Evolutionary conservation across 225 moss, liverwort and hornwort species (phyloP).

Genomic region (Physcomitrellopsis africana): DNA sequence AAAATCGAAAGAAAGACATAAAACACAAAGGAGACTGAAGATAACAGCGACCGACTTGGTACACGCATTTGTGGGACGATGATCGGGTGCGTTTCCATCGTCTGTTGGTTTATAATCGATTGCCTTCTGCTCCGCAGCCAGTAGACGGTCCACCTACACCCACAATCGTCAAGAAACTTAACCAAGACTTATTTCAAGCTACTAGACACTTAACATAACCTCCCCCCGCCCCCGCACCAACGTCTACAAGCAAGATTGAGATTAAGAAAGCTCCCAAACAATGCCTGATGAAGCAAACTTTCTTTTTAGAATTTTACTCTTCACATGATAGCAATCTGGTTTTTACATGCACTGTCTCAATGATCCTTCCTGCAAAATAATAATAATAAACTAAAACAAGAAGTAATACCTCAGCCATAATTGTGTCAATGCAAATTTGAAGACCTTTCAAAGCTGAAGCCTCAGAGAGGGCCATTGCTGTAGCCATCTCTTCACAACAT

Average conservation of each 20-base stretch:
- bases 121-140: conserved; percentile 94
- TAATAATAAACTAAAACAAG: conserved; percentile 4
- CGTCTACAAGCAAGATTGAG: no score
- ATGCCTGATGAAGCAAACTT: no score
- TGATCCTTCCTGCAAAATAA: not conserved
- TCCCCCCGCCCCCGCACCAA: no score
- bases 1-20: not conserved
- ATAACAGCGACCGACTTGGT: conserved; percentile 61
- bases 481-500: conserved; percentile 99
- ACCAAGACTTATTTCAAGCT: no score
- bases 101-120: conserved; percentile 86
- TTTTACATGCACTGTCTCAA: conserved; percentile 10
- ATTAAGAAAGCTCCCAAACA: no score
- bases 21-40: conserved; percentile 7
- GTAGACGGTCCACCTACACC: conserved; percentile 86
- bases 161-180: conserved; percentile 9
- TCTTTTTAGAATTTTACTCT: no score
- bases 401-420: conserved; percentile 84
- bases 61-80: conserved; percentile 93
- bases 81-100: conserved; percentile 97
- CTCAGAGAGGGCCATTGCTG: conserved; percentile 96
- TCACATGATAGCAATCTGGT: not conserved
- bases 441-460: conserved; percentile 96
- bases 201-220: no score
- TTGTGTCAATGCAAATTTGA: conserved; percentile 97